Evolutionary conservation across 805 yeast genomes (phyloP).

Genomic region (Starmerella bombicola): DNA sequence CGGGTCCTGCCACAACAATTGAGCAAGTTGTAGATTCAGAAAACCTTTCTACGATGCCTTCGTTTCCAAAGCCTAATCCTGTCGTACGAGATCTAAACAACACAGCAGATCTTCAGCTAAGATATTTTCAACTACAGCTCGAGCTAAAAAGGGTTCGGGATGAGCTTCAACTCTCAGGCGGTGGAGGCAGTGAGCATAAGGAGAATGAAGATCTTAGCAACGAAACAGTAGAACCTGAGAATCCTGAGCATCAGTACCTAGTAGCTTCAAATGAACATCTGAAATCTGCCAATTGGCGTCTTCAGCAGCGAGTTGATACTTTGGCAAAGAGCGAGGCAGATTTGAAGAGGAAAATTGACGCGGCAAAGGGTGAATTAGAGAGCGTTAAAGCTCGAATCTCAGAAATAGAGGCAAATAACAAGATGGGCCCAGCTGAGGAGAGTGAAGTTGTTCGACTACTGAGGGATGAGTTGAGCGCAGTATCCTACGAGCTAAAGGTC

Average conservation of each 20-base stretch:
- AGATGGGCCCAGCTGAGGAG: background rate
- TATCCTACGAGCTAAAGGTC: background rate
- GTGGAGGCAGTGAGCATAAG: background rate
- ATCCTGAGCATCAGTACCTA: background rate
- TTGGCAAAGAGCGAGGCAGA: background rate
- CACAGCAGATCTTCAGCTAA: background rate
- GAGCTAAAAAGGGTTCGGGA: slow-evolving; percentile 3
- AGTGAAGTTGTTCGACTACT: background rate
- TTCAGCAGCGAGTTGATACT: background rate
- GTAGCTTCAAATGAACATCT: background rate
- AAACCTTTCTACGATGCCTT: background rate
- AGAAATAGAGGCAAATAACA: background rate
- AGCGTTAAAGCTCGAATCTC: background rate
- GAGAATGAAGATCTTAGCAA: background rate
- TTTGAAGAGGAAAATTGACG: background rate
- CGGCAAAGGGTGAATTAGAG: background rate
- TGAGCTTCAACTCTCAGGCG: background rate
- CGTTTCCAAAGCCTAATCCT: background rate
- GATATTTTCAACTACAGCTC: slow-evolving; percentile 1
- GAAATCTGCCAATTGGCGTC: background rate
- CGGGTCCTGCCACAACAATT: background rate
- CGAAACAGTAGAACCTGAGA: background rate
- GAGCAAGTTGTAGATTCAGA: background rate
- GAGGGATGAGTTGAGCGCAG: background rate
- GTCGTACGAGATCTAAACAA: background rate